Evolutionary conservation across 352 stramenopile genomes (phyloP).

Genomic region (Phytophthora multivora): DNA sequence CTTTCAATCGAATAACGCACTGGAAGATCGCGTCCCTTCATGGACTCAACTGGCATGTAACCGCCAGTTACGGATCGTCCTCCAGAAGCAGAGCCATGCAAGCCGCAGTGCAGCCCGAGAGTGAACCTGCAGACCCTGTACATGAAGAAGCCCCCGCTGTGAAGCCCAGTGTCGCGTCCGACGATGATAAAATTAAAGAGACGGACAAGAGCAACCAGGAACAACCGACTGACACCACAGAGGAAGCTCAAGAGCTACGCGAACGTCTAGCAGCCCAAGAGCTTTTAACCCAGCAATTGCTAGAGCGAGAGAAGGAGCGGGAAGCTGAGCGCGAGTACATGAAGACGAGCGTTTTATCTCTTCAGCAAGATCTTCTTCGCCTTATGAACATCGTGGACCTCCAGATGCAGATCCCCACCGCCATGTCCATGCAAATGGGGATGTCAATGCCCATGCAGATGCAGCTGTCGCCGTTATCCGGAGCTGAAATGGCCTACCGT

Average conservation of each 20-base stretch:
- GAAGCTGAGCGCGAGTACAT: constrained; percentile 56
- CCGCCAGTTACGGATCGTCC: too few relatives aligned
- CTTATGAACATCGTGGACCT: constrained; percentile 81
- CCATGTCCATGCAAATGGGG: constrained; percentile 14
- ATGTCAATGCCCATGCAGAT: constrained; percentile 29
- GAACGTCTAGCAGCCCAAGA: constrained; percentile 37
- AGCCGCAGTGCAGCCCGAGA: constrained; percentile 11
- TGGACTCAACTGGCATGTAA: too few relatives aligned
- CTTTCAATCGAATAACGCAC: constrained; percentile 4
- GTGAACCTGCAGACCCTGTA: constrained; percentile 8
- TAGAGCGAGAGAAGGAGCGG: constrained; percentile 35
- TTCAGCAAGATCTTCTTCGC: constrained; percentile 76
- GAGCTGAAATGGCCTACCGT: constrained; percentile 16
- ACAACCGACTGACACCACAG: neutral
- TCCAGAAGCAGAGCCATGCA: neutral
- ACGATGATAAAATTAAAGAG: neutral
- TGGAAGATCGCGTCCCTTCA: too few relatives aligned
- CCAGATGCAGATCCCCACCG: constrained; percentile 72
- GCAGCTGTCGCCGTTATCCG: constrained; percentile 5
- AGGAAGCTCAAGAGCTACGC: constrained; percentile 26
- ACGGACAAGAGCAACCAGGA: neutral
- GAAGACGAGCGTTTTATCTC: constrained; percentile 63
- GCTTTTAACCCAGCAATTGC: constrained; percentile 32
- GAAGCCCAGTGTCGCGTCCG: neutral
- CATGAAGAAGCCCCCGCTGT: neutral